These are phyloP conservation scores for Rhizoclosmatium globosum DNA, from an alignment of 192 early-diverging fungal genomes.

Conservation along the genomic window DNA sequence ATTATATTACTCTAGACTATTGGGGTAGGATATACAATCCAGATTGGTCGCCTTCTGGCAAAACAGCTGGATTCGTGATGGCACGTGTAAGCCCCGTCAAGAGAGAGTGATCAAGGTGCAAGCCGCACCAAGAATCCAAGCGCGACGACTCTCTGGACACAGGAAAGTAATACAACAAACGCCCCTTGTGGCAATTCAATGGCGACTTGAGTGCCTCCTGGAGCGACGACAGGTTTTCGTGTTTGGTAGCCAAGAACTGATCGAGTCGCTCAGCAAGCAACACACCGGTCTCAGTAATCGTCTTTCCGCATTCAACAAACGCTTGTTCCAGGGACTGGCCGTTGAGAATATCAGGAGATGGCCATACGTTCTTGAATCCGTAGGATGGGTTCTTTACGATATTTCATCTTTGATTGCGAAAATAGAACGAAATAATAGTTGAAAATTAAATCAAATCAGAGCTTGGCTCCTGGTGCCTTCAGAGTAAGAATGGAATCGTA, in stretches of 20 bases:
- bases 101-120: conserved; percentile 72
- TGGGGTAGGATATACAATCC: conserved; percentile 74
- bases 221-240: conserved; percentile 40
- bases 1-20: no score
- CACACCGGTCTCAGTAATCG: conserved; percentile 64
- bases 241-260: conserved; percentile 50
- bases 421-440: not conserved
- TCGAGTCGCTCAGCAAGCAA: conserved; percentile 67
- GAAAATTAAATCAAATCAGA: conserved; percentile 7
- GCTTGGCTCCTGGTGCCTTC: conserved; percentile 16
- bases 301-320: conserved; percentile 60
- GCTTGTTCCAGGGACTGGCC: conserved; percentile 8
- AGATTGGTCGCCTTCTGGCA: conserved; percentile 44
- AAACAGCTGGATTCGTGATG: conserved; percentile 51
- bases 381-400: conserved; percentile 60
- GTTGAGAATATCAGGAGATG: conserved; percentile 1
- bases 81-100: conserved; percentile 73
- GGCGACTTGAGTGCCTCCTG: conserved; percentile 54
- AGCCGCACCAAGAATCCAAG: conserved; percentile 74
- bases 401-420: no score
- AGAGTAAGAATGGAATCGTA: conserved; percentile 85
- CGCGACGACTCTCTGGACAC: conserved; percentile 38
- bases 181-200: conserved; percentile 57
- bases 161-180: conserved; percentile 75
- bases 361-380: conserved; percentile 69